phyloP scores from a whole-genome alignment of 208 protist genomes.

The Phytomonas francai region DNA sequence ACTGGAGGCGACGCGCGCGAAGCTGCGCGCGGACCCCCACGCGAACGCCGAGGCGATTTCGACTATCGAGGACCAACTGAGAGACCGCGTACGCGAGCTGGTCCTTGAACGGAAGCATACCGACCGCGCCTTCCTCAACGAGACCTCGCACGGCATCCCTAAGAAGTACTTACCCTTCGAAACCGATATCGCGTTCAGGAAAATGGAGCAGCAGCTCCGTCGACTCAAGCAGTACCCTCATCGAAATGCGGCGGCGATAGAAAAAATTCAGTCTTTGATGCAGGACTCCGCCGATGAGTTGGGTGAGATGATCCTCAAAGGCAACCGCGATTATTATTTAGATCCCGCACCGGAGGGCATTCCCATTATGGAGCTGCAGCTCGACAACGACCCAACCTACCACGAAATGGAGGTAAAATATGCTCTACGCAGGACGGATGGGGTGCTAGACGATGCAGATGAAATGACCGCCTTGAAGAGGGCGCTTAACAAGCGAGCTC shows the following conservation, averaged over 20 bases:
- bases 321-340: slow-evolving; percentile 59
- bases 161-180: slow-evolving; percentile 56
- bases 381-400: slow-evolving; percentile 53
- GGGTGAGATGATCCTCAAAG: slow-evolving; percentile 43
- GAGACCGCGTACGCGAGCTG: slow-evolving; percentile 61
- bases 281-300: slow-evolving; percentile 64
- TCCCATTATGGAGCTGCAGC: slow-evolving; percentile 39
- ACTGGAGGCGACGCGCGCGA: slow-evolving; percentile 57
- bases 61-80: slow-evolving; percentile 60
- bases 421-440: slow-evolving; percentile 23
- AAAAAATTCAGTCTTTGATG: slow-evolving; percentile 63
- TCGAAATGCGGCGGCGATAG: slow-evolving; percentile 49
- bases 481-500: slow-evolving; percentile 58
- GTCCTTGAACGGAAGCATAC: slow-evolving; percentile 45
- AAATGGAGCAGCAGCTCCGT: slow-evolving; percentile 62
- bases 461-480: slow-evolving; percentile 51
- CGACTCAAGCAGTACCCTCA: slow-evolving; percentile 40
- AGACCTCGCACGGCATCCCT: slow-evolving; percentile 44
- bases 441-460: slow-evolving; percentile 11
- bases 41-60: slow-evolving; percentile 24
- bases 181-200: slow-evolving; percentile 47
- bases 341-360: slow-evolving; percentile 54
- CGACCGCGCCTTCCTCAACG: slow-evolving; percentile 48
- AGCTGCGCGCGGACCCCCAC: slow-evolving; percentile 56
- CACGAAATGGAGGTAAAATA: slow-evolving; percentile 55